Evolutionary conservation across 495 filamentous ascomycete genomes (phyloP).

Genomic region (Podospora appendiculata): DNA sequence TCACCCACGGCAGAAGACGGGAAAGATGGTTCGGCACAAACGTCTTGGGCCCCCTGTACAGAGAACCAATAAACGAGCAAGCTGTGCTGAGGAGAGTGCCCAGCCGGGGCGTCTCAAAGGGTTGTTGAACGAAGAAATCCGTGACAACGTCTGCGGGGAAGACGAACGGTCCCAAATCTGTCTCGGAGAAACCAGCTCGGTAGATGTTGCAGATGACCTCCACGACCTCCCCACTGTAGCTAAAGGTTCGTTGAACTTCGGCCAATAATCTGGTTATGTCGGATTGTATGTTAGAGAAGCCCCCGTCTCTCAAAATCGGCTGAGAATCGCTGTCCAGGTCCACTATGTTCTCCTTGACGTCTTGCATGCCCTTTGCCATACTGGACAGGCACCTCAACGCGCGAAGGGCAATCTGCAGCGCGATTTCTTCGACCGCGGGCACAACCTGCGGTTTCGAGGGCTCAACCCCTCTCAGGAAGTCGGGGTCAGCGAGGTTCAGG

Average conservation of each 20-base stretch:
- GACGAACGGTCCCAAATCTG: conserved; percentile 66
- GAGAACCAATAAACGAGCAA: conserved; percentile 62
- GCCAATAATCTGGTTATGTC: conserved; percentile 49
- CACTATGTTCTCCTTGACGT: conserved; percentile 59
- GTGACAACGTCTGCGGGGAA: conserved; percentile 63
- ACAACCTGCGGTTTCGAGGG: conserved; percentile 14
- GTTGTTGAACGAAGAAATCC: conserved; percentile 59
- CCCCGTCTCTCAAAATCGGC: background rate
- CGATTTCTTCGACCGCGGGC: conserved; percentile 25
- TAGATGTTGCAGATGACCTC: conserved; percentile 71
- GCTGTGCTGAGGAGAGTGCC: conserved; percentile 72
- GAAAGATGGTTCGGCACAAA: conserved; percentile 37
- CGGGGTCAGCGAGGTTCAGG: conserved; percentile 26
- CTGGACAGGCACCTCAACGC: conserved; percentile 66
- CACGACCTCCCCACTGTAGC: conserved; percentile 58
- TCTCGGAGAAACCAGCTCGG: conserved; percentile 73
- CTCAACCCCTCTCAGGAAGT: conserved; percentile 21
- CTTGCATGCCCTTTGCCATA: conserved; percentile 74
- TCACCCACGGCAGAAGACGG: conserved; percentile 55
- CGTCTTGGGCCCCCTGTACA: conserved; percentile 41
- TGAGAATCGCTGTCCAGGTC: conserved; percentile 47
- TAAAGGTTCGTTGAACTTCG: conserved; percentile 46
- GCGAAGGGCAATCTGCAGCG: conserved; percentile 49
- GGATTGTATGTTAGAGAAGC: conserved; percentile 18
- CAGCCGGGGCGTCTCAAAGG: conserved; percentile 56